A percentile compares a stretch with the other conserved stretches of the same genome.
Conservation (phyloP, 768 basidiomycete species). For the Phanerochaete carnosa region DNA sequence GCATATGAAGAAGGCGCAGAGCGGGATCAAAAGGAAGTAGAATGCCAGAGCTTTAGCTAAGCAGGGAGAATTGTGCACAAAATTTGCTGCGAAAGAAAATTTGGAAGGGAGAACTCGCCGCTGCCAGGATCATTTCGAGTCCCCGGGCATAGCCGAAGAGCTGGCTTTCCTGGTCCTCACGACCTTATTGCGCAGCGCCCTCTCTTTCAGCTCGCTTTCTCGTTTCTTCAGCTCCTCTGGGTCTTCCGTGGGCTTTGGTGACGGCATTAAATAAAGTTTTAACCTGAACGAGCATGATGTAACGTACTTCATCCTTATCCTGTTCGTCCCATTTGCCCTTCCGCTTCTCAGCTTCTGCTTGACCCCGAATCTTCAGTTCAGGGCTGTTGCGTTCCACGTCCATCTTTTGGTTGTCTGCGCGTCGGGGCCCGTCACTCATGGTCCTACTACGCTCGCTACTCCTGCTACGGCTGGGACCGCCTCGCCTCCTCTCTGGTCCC, state of each 20-base stretch:
- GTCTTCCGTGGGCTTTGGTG: slow-evolving; percentile 14
- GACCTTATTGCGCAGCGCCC: slow-evolving; percentile 80
- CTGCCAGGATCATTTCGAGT: background rate
- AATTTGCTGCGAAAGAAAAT: background rate
- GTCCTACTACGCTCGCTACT: slow-evolving; percentile 33
- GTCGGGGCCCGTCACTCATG: slow-evolving; percentile 7
- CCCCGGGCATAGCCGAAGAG: slow-evolving; percentile 7
- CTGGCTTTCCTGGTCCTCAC: slow-evolving; percentile 61
- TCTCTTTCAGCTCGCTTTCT: slow-evolving; percentile 81
- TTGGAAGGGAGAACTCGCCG: background rate
- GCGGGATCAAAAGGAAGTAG: background rate
- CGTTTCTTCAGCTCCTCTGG: slow-evolving; percentile 54
- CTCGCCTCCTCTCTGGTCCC: slow-evolving; percentile 4
- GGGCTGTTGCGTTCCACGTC: slow-evolving; percentile 28
- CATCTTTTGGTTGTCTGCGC: slow-evolving; percentile 18
- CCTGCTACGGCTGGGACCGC: slow-evolving; percentile 22
- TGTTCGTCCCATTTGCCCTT: slow-evolving; percentile 54
- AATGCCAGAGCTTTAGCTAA: background rate
- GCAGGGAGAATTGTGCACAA: background rate
- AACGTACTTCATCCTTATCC: slow-evolving; percentile 20
- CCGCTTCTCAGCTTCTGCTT: slow-evolving; percentile 51
- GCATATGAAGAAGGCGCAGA: background rate
- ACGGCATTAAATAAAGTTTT: background rate
- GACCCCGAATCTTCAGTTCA: slow-evolving; percentile 77
- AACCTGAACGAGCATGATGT: background rate